These are phyloP conservation scores for Funneliformis mosseae DNA, from an alignment of 192 early-diverging fungal genomes.

Conservation along the genomic window DNA sequence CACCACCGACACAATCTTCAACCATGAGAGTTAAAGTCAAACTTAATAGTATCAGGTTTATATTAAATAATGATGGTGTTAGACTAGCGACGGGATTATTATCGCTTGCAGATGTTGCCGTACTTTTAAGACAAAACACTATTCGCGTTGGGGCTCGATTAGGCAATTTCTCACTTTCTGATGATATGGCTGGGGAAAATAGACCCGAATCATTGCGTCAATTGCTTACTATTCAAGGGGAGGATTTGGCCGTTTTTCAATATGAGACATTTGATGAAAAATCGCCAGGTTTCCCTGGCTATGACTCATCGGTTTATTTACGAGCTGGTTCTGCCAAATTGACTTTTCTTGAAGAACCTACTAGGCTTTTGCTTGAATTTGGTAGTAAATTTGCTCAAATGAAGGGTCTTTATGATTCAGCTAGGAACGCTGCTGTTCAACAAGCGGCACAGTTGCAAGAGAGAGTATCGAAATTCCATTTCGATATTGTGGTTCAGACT, in stretches of 20 bases:
- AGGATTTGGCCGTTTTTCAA: slow-evolving; percentile 84
- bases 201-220: slow-evolving; percentile 37
- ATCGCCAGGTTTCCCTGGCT: slow-evolving; percentile 72
- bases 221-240: slow-evolving; percentile 84
- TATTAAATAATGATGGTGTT: slow-evolving; percentile 79
- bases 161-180: slow-evolving; percentile 68
- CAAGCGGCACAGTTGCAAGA: slow-evolving; percentile 79
- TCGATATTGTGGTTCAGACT: slow-evolving; percentile 81
- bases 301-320: slow-evolving; percentile 77
- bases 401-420: slow-evolving; percentile 86
- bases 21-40: slow-evolving; percentile 76
- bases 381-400: slow-evolving; percentile 86
- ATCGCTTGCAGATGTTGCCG: slow-evolving; percentile 69
- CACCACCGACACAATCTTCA: slow-evolving; percentile 40
- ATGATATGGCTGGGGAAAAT: slow-evolving; percentile 52
- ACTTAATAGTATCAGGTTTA: slow-evolving; percentile 79
- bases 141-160: slow-evolving; percentile 69
- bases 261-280: slow-evolving; percentile 79
- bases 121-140: slow-evolving; percentile 61
- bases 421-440: slow-evolving; percentile 79
- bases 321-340: slow-evolving; percentile 80
- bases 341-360: slow-evolving; percentile 77
- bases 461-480: slow-evolving; percentile 77
- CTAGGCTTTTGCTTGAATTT: slow-evolving; percentile 73
- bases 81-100: slow-evolving; percentile 75